Evolutionary conservation across 2,329 filamentous ascomycete species (phyloP).

Genomic region (Aspergillus ochraceoroseus): DNA sequence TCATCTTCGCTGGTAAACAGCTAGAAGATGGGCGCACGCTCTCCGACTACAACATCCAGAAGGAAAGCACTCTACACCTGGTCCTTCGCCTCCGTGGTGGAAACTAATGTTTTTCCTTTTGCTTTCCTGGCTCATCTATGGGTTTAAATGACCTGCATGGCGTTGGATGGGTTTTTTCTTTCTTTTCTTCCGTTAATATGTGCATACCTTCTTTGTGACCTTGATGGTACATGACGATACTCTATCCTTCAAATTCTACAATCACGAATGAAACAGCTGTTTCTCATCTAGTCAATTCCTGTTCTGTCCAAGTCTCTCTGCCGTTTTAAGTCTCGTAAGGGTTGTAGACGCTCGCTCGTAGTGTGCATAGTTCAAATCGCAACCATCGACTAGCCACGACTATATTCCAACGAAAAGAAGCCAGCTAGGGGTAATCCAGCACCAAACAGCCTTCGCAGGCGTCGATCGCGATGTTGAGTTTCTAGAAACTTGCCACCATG

Average conservation of each 20-base stretch:
- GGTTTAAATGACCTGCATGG: conserved; percentile 35
- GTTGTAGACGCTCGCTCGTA: too few species aligned
- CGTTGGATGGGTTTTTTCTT: conserved; percentile 35
- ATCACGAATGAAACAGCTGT: conserved; percentile 9
- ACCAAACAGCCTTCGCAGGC: too few species aligned
- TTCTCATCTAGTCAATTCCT: conserved; percentile 1
- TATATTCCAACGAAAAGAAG: too few species aligned
- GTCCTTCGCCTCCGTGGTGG: conserved; percentile 48
- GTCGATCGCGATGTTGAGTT: not conserved
- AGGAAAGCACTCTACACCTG: conserved; percentile 62
- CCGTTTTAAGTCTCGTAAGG: not conserved
- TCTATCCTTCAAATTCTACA: conserved; percentile 15
- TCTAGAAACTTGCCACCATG: conserved; percentile 4
- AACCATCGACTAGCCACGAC: too few species aligned
- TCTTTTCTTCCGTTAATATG: conserved; percentile 21
- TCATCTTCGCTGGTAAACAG: conserved; percentile 68
- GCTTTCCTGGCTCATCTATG: conserved; percentile 25
- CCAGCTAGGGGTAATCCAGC: too few species aligned
- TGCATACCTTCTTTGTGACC: conserved; percentile 21
- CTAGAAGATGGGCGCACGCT: conserved; percentile 49
- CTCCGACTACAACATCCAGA: conserved; percentile 54
- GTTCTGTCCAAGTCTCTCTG: not conserved
- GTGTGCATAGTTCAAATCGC: too few species aligned
- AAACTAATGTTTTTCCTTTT: conserved; percentile 30
- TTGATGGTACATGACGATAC: conserved; percentile 20